These are phyloP conservation scores for Pestalotiopsis sp. DNA, from an alignment of 2,329 filamentous ascomycete species.

Conservation along the genomic window DNA sequence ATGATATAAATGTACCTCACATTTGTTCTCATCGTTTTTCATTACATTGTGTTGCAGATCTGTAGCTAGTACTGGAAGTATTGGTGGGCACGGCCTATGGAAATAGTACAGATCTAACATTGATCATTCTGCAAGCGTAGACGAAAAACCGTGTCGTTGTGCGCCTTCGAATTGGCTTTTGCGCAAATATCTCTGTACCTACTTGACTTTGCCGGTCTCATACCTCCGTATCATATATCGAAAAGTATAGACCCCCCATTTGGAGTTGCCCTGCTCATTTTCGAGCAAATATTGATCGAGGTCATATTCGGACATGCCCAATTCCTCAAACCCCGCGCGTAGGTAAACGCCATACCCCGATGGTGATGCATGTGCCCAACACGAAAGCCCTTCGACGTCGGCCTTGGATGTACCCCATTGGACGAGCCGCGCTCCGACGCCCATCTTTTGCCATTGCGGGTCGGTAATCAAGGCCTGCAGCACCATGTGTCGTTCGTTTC, in stretches of 20 bases:
- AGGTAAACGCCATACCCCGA: slow-evolving; percentile 3
- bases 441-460: not conserved
- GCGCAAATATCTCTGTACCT: too few species aligned
- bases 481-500: slow-evolving; percentile 7
- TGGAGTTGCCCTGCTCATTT: not conserved
- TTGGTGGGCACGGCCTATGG: too few species aligned
- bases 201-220: not conserved
- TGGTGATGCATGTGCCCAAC: slow-evolving; percentile 10
- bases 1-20: too few species aligned
- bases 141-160: too few species aligned
- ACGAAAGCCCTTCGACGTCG: slow-evolving; percentile 2
- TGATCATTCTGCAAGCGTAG: too few species aligned
- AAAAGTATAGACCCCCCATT: slow-evolving; percentile 8
- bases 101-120: too few species aligned
- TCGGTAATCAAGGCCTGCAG: slow-evolving; percentile 4
- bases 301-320: not conserved
- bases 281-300: slow-evolving; percentile 1
- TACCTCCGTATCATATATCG: slow-evolving; percentile 3
- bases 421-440: slow-evolving; percentile 4
- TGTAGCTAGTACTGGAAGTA: too few species aligned
- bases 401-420: slow-evolving; percentile 1
- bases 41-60: too few species aligned
- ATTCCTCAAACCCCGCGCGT: slow-evolving; percentile 7
- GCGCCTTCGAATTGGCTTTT: too few species aligned
- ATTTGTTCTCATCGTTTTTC: too few species aligned